These are phyloP conservation scores for Aspergillus felis DNA, from an alignment of 2,329 filamentous ascomycete genomes.

Conservation along the genomic window DNA sequence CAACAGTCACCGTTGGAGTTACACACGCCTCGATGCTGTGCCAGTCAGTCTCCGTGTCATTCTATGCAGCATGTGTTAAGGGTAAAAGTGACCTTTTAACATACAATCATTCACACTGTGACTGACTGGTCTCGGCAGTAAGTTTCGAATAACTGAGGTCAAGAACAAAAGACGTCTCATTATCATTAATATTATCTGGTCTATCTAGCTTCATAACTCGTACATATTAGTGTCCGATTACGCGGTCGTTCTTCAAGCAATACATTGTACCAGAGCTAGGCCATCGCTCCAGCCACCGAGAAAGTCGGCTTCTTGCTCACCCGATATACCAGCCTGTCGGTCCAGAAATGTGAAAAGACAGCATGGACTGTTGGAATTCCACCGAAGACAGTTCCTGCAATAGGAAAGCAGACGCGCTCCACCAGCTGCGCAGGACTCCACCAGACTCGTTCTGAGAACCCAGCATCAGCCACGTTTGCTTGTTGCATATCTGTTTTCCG, in stretches of 20 bases:
- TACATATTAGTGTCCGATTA: neutral
- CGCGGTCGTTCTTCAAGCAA: neutral
- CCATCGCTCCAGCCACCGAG: neutral
- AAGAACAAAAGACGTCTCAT: neutral
- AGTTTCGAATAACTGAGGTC: neutral
- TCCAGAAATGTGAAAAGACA: slow-evolving; percentile 67
- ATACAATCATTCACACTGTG: no score
- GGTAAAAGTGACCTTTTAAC: no score
- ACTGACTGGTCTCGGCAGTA: no score
- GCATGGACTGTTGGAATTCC: slow-evolving; percentile 65
- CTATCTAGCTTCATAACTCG: neutral
- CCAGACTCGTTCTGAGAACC: slow-evolving; percentile 58
- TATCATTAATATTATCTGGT: neutral
- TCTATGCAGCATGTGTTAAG: no score
- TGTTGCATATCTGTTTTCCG: slow-evolving; percentile 65
- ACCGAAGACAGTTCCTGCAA: slow-evolving; percentile 66
- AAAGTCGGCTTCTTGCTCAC: slow-evolving; percentile 64
- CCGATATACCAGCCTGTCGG: slow-evolving; percentile 63
- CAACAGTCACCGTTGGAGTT: no score
- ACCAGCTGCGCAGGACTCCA: slow-evolving; percentile 55
- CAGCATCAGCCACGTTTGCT: slow-evolving; percentile 58
- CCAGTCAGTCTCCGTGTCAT: no score
- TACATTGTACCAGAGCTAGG: neutral
- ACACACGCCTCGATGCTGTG: no score
- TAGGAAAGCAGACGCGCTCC: slow-evolving; percentile 63